Percentiles rank a stretch among this genome's conserved stretches.
phyloP scores from a whole-genome alignment of 768 basidiomycete genomes.

The Lenzites betulinus region DNA sequence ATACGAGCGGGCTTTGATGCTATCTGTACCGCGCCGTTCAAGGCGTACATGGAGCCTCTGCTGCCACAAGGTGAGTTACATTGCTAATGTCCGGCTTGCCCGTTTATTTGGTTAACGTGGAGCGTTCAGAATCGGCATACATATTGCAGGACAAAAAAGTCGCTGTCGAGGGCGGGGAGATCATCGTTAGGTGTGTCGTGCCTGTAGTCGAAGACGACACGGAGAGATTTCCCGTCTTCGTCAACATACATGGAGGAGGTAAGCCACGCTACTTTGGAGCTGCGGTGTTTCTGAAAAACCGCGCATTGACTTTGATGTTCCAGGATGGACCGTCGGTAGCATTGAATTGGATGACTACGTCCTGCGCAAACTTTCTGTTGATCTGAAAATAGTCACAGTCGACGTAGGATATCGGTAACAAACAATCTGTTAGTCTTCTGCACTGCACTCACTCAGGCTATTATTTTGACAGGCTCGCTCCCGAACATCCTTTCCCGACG shows the following conservation, averaged over 20 bases:
- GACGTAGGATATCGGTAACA: constrained; percentile 22
- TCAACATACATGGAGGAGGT: neutral
- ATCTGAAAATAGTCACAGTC: constrained; percentile 24
- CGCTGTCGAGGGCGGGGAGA: neutral
- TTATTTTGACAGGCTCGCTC: constrained; percentile 23
- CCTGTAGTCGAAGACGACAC: neutral
- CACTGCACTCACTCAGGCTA: neutral
- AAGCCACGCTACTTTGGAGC: neutral
- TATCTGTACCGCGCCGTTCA: too few species aligned
- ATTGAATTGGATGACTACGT: constrained; percentile 23
- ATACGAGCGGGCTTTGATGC: too few species aligned
- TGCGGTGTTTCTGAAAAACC: too few species aligned
- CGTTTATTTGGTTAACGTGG: too few species aligned
- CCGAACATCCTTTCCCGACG: constrained; percentile 30
- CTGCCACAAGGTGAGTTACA: too few species aligned
- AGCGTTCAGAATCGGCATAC: neutral
- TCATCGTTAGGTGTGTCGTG: neutral
- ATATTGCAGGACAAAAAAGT: neutral
- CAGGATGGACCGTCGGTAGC: constrained; percentile 11
- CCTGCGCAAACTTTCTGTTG: constrained; percentile 21
- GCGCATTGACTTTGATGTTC: neutral
- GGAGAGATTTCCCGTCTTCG: neutral
- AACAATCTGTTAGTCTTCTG: too few species aligned
- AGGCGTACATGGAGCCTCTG: too few species aligned
- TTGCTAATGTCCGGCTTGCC: too few species aligned